phyloP scores from a whole-genome alignment of 2,329 filamentous ascomycete species.

The Cryphonectria radicalis region DNA sequence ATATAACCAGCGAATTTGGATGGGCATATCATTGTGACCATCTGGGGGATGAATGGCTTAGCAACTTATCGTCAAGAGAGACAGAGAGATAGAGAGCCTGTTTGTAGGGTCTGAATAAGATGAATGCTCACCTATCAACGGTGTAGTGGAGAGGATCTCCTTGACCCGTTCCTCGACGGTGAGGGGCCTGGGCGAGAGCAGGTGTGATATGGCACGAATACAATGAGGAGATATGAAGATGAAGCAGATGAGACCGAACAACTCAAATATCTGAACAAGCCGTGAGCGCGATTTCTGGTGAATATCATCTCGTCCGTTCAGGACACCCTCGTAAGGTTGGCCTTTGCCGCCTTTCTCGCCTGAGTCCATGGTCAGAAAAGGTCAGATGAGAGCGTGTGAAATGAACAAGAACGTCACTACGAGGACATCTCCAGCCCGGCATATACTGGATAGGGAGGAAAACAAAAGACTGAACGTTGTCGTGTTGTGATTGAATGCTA shows the following conservation, averaged over 20 bases:
- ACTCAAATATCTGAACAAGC: not conserved
- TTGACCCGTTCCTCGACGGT: conserved; percentile 52
- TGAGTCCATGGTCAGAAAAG: conserved; percentile 16
- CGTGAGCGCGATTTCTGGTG: conserved; percentile 7
- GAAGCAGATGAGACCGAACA: conserved; percentile 11
- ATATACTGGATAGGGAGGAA: not conserved
- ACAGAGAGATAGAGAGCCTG: not conserved
- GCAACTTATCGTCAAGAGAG: not conserved
- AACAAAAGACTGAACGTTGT: not conserved
- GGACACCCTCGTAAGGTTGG: conserved; percentile 21
- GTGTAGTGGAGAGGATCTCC: conserved; percentile 49
- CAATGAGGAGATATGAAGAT: conserved; percentile 21
- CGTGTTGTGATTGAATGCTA: not conserved
- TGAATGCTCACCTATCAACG: conserved; percentile 51
- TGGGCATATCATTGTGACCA: conserved; percentile 87
- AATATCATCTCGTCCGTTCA: conserved; percentile 22
- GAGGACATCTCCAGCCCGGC: not conserved
- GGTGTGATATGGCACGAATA: conserved; percentile 14
- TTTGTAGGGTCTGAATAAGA: not conserved
- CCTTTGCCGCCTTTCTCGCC: conserved; percentile 24
- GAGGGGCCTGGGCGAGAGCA: conserved; percentile 10
- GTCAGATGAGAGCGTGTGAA: not conserved
- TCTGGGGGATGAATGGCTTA: conserved; percentile 54
- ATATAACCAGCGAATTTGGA: conserved; percentile 68
- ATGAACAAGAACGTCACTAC: not conserved